Evolutionary conservation across 2,329 filamentous ascomycete species (phyloP).

Genomic region (Xylariales sp.): DNA sequence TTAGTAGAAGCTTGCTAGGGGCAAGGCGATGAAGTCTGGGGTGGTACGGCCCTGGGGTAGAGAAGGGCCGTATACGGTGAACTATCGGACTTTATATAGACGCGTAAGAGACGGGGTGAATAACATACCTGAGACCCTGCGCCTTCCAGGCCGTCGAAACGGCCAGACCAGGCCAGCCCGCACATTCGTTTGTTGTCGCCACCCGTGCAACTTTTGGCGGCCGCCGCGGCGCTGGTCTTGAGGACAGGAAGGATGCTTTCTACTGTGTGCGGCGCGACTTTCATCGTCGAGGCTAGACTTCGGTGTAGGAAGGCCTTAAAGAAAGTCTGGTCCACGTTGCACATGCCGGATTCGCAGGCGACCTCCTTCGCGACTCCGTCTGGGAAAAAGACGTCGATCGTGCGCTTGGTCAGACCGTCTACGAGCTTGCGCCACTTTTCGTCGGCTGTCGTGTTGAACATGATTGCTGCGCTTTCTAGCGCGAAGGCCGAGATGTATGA

Average conservation of each 20-base stretch:
- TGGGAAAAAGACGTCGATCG: conserved; percentile 61
- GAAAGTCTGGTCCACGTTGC: conserved; percentile 64
- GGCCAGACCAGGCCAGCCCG: conserved; percentile 41
- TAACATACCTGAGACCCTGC: conserved; percentile 64
- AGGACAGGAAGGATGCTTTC: conserved; percentile 52
- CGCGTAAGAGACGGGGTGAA: conserved; percentile 52
- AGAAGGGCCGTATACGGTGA: not conserved
- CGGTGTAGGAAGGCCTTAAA: conserved; percentile 68
- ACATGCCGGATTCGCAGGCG: conserved; percentile 62
- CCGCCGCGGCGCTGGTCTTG: conserved; percentile 53
- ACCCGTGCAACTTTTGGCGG: conserved; percentile 51
- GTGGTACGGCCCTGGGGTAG: too few relatives aligned
- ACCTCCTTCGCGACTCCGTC: conserved; percentile 62
- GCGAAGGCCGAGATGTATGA: conserved; percentile 61
- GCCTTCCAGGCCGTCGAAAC: conserved; percentile 57
- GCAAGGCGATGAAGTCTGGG: not conserved
- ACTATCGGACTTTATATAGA: not conserved
- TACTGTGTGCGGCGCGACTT: conserved; percentile 53
- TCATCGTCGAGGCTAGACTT: conserved; percentile 55
- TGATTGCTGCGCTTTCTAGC: conserved; percentile 55
- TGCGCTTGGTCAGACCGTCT: conserved; percentile 58
- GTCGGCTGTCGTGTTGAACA: conserved; percentile 55
- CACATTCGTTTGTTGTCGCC: conserved; percentile 49
- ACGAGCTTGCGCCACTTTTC: conserved; percentile 61
- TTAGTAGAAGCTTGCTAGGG: not conserved